Evolutionary conservation across 1,139 yeast species (phyloP), one percentile per base, ranked within the genome.

Genomic region (Hanseniaspora gamundiae): DNA sequence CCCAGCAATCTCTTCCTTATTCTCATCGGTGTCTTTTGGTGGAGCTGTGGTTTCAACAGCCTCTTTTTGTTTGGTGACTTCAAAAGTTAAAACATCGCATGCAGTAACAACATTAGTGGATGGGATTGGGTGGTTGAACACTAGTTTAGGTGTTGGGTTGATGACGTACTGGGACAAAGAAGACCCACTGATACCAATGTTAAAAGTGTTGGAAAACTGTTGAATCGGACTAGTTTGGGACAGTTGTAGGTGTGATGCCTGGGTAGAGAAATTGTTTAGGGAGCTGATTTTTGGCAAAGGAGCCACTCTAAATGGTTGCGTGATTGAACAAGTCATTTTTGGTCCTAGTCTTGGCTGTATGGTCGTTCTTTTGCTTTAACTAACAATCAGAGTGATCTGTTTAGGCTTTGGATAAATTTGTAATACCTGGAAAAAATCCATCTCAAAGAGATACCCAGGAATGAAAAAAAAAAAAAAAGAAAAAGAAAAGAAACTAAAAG

Each of bases 141-240:
- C 66, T 52, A 84, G 66, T 55, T 77, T 81, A 13, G 95, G 95
- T 11, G 93, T 77, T 31, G 95, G 95, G 53, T 76, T 77, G 43
- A 84, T 71, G 29, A 82, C 67, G 57, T 80, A 82, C 46, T 80
- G 75, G 17, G 85, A 76, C 43, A 87, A 69, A 45, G 82, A 77
- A 39, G 93, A 81, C 47, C 84, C 86, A 22, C 93, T 80, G 31
- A 85, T 72, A 40, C 87, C 94, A 35, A 85, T 62, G 54, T 78
- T 60, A 1, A 66, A 50, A 31, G 52, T 60, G 38, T 65, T 61
- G 2, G 52, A 43, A n/a, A 27, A 10, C 24, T 41, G 35, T 13
- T 29, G 36, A 31, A 10, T 39, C 11, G 22, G 41, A 5, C 60
- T 49, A 22, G 51, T 50, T n/a, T 55, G 52, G 20, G 49, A 47